phyloP scores from a whole-genome alignment of 2,329 filamentous ascomycete species.

The Fusarium sp. region DNA sequence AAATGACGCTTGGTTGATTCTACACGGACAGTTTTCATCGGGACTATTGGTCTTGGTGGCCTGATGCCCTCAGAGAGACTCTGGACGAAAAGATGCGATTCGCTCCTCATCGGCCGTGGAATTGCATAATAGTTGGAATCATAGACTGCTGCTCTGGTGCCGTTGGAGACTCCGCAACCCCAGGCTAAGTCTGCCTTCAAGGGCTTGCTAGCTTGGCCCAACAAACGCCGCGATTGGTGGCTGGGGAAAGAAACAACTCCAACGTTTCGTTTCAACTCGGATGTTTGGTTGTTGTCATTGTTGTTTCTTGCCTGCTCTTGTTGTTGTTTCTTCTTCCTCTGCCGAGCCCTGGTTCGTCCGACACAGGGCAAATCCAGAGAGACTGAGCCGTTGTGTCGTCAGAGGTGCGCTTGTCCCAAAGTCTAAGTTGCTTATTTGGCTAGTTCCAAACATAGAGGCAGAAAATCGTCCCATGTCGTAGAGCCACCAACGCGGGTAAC shows the following conservation, averaged over 20 bases:
- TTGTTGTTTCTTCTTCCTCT: conserved; percentile 31
- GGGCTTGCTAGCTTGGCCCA: conserved; percentile 28
- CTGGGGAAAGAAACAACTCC: conserved; percentile 29
- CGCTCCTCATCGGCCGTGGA: conserved; percentile 19
- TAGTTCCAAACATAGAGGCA: background rate
- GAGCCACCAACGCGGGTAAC: background rate
- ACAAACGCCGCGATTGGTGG: conserved; percentile 36
- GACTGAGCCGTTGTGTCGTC: conserved; percentile 5
- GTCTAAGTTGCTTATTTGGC: conserved; percentile 2
- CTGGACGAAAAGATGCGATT: conserved; percentile 19
- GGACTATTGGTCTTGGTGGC: conserved; percentile 32
- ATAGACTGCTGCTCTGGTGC: conserved; percentile 11
- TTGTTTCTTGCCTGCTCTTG: conserved; percentile 28
- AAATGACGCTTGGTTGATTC: conserved; percentile 41
- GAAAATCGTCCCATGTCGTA: conserved; percentile 10
- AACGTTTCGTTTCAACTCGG: conserved; percentile 42
- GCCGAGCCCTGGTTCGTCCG: conserved; percentile 14
- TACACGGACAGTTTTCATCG: conserved; percentile 34
- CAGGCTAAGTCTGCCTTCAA: conserved; percentile 27
- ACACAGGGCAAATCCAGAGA: conserved; percentile 1
- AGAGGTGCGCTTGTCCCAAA: conserved; percentile 3
- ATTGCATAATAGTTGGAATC: conserved; percentile 28
- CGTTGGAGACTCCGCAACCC: conserved; percentile 11
- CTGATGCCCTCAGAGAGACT: conserved; percentile 33
- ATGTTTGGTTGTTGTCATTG: conserved; percentile 33